Evolutionary conservation across 352 stramenopile species (phyloP), one percentile per base, ranked within the genome.

Genomic region (Hyphochytrium catenoides): DNA sequence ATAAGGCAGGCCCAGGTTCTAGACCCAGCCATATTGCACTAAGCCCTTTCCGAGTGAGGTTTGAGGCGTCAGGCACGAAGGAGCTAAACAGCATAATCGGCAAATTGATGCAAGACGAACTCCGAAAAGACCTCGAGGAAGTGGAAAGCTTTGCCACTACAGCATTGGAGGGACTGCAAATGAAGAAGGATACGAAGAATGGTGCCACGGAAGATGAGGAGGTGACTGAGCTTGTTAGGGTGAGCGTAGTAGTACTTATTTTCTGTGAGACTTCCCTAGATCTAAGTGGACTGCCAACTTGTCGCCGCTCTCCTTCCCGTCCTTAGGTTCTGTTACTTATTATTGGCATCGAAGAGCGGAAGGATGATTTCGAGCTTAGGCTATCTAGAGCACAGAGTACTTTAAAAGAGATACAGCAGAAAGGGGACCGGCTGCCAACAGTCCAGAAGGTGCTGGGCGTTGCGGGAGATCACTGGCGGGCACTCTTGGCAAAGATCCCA

Each of bases 1-100:
- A 94, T 39, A 51, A 65, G 17, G 85, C 84, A 0, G 94, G 78
- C 8, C 95, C 95, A 44, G 61, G 74, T 31, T 83, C 82, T 3
- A 59, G 62, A 8, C 49, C 62, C 3, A 85, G 86, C 6, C 39
- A 44, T 11, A 86, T 95, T 34, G 72, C 72, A 7, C 74, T 78
- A n/a, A 89, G 74, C 14, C 82, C 85, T 7, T 93, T 93, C 44
- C 62, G 50, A 4, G 57, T 67, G 7, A 62, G 56, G 8, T 81
- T 78, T 24, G 64, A 74, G 23, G 67, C 76, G 24, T 73, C 53
- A 0, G 65, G 77, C 8, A 74, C 67, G 3, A 59, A 61, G 9
- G 67, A 81, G 23, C 67, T 76, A 52, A 81, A 81, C 17, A 40
- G 74, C 15, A 62, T 81, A 50, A 81, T 61, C 8, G 67, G 67